Base-by-base conservation (phyloP, 2,329 filamentous ascomycete genomes). In the Beauveria australis region DNA sequence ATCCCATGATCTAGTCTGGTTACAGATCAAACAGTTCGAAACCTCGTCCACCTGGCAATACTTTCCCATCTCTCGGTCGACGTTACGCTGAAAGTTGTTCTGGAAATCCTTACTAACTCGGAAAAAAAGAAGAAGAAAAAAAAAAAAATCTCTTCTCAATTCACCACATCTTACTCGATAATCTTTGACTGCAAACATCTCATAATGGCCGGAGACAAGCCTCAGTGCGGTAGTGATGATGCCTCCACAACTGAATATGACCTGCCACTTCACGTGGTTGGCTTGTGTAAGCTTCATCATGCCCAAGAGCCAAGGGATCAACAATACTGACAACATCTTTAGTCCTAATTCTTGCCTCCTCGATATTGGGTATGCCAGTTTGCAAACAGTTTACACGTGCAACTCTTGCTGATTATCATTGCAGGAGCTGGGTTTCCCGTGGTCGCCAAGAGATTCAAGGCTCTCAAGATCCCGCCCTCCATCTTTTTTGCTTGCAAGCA, bases 401-500 rank as follows among this genome's bases (percentile, higher is more conserved):
- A 54, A 22, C 3, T 2, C 18, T 24, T 46, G 8, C 28, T 18
- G 22, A 58, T 46, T 19, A 6, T 52, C 4, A 5, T 28, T 47
- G 19, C 61, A 73, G 76, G 79, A 30, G 78, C 78, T 64, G 80
- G 79, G 2, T 82, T 82, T 61, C 80, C 80, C 5, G 79, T 82
- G 8, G 74, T 76, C 4, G 78, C 78, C 3, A 81, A 80, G 71
- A 85, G 83, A 70, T 72, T 85, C 65, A 79, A 72, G 59, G 82
- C 80, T 79, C 72, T 86, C 67, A 83, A 81, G 70, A 80, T 85
- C 9, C 81, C 82, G 0, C 74, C 79, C 1, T 79, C 76, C 64
- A 68, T 83, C 37, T 85, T 86, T 71, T 86, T 86, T 68, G 79
- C 82, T 60, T 85, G 81, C 72, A 86, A 86, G 66, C 83, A 86